A percentile compares a stretch with the other conserved stretches of the same genome.
Conservation (phyloP, 352 stramenopile genomes). For the Saprolegnia parasitica region DNA sequence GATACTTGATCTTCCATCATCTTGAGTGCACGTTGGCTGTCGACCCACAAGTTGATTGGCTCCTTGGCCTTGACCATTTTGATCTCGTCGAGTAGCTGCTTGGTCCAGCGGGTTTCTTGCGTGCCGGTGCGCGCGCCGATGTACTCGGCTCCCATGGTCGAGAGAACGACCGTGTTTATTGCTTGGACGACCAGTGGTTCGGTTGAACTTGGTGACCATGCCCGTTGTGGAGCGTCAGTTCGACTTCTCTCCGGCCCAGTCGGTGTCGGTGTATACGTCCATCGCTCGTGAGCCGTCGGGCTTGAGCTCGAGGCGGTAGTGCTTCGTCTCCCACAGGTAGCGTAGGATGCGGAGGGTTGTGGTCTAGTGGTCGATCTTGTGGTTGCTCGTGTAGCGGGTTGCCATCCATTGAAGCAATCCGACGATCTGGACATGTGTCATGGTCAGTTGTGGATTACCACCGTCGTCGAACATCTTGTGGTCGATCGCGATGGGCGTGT, state of each 20-base stretch:
- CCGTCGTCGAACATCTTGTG: too few relatives aligned
- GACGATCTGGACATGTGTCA: too few relatives aligned
- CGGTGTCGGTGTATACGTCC: constrained; percentile 5
- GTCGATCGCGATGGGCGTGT: too few relatives aligned
- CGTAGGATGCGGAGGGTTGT: background rate
- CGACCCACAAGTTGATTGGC: background rate
- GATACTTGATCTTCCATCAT: constrained; percentile 5
- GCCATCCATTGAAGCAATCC: too few relatives aligned
- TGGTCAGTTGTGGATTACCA: too few relatives aligned
- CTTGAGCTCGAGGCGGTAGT: constrained; percentile 1
- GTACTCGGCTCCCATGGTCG: constrained; percentile 28
- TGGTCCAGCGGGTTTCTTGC: constrained; percentile 7
- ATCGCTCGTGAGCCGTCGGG: background rate
- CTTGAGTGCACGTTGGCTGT: constrained; percentile 5
- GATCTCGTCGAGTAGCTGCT: background rate
- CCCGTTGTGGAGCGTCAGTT: constrained; percentile 12
- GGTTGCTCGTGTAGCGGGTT: too few relatives aligned
- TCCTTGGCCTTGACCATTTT: background rate
- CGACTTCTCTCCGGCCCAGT: constrained; percentile 27
- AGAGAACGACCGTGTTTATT: background rate
- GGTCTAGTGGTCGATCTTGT: constrained; percentile 6
- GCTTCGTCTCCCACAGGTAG: background rate
- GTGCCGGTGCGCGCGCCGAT: constrained; percentile 8
- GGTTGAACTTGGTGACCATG: background rate
- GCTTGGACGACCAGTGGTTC: constrained; percentile 6